These are phyloP conservation scores for Aegilops tauschii DNA, from an alignment of 176 grass and related monocot genomes.

Conservation along the genomic window DNA sequence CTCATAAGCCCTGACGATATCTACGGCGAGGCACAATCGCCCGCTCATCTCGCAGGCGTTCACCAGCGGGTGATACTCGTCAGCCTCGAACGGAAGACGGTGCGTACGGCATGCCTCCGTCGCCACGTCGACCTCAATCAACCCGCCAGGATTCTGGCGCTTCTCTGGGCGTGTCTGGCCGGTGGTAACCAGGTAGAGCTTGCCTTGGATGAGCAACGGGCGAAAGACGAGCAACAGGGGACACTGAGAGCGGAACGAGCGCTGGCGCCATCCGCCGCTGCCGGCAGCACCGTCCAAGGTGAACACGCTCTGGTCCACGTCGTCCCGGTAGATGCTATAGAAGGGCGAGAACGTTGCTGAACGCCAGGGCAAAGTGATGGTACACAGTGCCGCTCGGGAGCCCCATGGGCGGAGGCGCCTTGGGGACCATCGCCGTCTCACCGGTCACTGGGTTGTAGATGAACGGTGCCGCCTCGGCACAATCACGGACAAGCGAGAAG, in stretches of 20 bases:
- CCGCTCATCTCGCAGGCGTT: not conserved
- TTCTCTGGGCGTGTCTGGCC: not conserved
- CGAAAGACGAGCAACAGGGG: not conserved
- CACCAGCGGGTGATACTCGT: not conserved
- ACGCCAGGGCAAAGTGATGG: not conserved
- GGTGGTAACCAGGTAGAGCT: not conserved
- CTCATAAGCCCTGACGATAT: not conserved
- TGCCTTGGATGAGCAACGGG: not conserved
- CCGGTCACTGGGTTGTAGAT: too few species aligned
- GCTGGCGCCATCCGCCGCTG: not conserved
- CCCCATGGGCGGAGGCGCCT: too few species aligned
- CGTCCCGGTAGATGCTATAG: not conserved
- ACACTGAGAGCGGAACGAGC: not conserved
- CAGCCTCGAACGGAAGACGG: not conserved
- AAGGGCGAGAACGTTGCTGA: not conserved
- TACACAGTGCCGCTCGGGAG: not conserved
- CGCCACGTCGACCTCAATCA: not conserved
- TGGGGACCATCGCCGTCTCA: not conserved
- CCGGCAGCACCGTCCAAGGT: not conserved
- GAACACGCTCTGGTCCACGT: not conserved
- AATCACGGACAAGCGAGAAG: too few species aligned
- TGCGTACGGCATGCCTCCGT: not conserved
- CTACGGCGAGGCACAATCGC: not conserved
- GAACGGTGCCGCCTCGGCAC: too few species aligned
- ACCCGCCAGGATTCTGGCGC: too few species aligned